phyloP scores from a whole-genome alignment of 2,329 filamentous ascomycete genomes.

The Aspergillus brasiliensis region DNA sequence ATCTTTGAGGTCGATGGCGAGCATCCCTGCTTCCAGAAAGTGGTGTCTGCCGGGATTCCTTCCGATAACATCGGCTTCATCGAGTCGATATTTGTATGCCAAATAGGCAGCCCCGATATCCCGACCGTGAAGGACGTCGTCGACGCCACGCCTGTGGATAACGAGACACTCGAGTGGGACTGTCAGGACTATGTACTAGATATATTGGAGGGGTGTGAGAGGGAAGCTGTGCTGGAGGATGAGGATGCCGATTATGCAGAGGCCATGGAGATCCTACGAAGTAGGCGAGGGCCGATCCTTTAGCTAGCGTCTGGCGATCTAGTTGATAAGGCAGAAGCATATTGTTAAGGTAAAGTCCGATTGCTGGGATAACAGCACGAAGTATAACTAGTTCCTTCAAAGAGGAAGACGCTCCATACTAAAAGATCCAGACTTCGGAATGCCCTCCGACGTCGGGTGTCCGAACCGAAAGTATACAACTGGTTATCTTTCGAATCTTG shows the following conservation, averaged over 20 bases:
- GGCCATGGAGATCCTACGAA: slow-evolving; percentile 16
- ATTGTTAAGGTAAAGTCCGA: background rate
- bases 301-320: background rate
- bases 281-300: slow-evolving; percentile 15
- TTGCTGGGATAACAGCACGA: background rate
- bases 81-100: slow-evolving; percentile 14
- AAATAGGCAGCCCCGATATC: slow-evolving; percentile 15
- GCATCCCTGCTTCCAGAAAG: slow-evolving; percentile 20
- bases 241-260: slow-evolving; percentile 21
- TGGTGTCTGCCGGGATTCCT: slow-evolving; percentile 14
- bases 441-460: background rate
- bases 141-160: slow-evolving; percentile 18
- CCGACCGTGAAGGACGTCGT: slow-evolving; percentile 14
- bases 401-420: no score
- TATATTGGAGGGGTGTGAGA: slow-evolving; percentile 20
- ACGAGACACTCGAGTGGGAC: slow-evolving; percentile 26
- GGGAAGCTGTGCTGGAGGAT: slow-evolving; percentile 20
- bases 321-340: background rate
- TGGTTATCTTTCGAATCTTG: background rate
- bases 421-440: background rate
- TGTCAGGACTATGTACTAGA: slow-evolving; percentile 29
- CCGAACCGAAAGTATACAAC: background rate
- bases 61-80: slow-evolving; percentile 12
- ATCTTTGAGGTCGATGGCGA: slow-evolving; percentile 27
- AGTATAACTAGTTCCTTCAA: background rate